Evolutionary conservation across 768 basidiomycete species (phyloP), one percentile per base, ranked within the genome.

Genomic region (Hortiboletus campestris): DNA sequence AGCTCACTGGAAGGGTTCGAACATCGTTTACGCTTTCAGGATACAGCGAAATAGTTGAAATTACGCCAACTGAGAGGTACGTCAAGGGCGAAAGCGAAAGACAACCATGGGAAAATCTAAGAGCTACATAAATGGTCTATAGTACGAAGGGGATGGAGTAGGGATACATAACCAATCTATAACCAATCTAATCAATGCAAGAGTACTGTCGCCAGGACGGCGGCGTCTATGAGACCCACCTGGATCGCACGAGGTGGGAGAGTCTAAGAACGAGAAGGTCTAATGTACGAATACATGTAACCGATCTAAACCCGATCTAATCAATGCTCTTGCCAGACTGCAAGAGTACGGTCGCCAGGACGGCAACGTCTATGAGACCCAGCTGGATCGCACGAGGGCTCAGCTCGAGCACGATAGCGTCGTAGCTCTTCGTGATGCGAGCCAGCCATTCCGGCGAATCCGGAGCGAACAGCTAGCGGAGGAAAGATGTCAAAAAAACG

Each of bases 321-420:
- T 86, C 86, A 22, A 88, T 81, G 68, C 75, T 81, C 52, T 78
- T 80, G n/a, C 86, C 86, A 47, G 76, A 84, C 55, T 81, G 82
- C 42, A 88, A 72, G 22, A 88, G 72, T 6, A 82, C 61, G 0
- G 82, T 76, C 0, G 82, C 84, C 11, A 82, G 73, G 28, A 86
- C 64, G 53, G 75, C 68, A 9, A 75, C 65, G 22, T 86, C 81
- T 6, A 85, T 72, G 17, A 88, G 75, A 16, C 78, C 79, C 9
- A 78, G 71, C 53, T 82, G 78, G 32, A 86, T 70, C 14, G 82
- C 83, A 42, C 82, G 77, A 1, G 78, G 68, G 2, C 82, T 81
- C 53, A 88, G 65, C 51, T 87, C 84, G 17, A 88, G 76, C 3
- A 70, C 66, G 53, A 87, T 71, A 6, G 67, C 70, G 19, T 75